These are phyloP conservation scores for Tolypocladium ophioglossoides DNA, from an alignment of 2,329 filamentous ascomycete species.

Conservation along the genomic window DNA sequence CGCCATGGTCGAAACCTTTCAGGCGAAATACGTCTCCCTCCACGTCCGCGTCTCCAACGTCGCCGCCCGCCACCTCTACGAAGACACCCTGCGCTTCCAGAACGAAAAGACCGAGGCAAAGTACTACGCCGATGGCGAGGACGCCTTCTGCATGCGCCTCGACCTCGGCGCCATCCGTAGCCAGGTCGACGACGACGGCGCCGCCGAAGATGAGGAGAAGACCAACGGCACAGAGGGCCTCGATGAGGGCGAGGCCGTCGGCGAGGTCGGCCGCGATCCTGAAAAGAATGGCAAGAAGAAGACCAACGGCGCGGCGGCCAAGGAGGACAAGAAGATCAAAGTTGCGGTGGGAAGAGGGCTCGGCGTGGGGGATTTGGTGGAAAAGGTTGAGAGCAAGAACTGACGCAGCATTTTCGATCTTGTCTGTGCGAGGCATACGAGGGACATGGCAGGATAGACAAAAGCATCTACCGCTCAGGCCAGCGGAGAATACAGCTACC, in stretches of 20 bases:
- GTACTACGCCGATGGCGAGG: slow-evolving; percentile 96
- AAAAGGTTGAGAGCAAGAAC: slow-evolving; percentile 49
- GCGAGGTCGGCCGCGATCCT: slow-evolving; percentile 48
- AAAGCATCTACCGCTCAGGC: neutral
- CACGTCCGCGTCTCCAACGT: slow-evolving; percentile 93
- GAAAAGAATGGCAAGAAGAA: neutral
- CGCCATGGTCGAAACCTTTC: slow-evolving; percentile 93
- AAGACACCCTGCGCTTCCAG: slow-evolving; percentile 81
- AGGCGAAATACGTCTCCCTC: slow-evolving; percentile 84
- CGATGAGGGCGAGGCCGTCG: slow-evolving; percentile 63
- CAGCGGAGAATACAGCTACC: neutral
- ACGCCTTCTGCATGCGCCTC: slow-evolving; percentile 89
- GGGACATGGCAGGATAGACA: neutral
- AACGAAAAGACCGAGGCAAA: slow-evolving; percentile 78
- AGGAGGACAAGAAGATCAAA: slow-evolving; percentile 54
- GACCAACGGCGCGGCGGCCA: slow-evolving; percentile 9
- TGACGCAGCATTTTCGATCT: slow-evolving; percentile 1
- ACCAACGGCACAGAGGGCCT: slow-evolving; percentile 23
- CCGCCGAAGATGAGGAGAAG: slow-evolving; percentile 22
- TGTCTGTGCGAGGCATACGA: neutral
- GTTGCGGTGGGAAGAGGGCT: slow-evolving; percentile 74
- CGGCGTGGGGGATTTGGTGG: slow-evolving; percentile 69
- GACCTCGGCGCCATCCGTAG: slow-evolving; percentile 57
- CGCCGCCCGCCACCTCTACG: slow-evolving; percentile 85
- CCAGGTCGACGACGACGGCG: slow-evolving; percentile 22